These are phyloP conservation scores for Colletotrichum sp. DNA, from an alignment of 2,329 filamentous ascomycete genomes.

Conservation along the genomic window DNA sequence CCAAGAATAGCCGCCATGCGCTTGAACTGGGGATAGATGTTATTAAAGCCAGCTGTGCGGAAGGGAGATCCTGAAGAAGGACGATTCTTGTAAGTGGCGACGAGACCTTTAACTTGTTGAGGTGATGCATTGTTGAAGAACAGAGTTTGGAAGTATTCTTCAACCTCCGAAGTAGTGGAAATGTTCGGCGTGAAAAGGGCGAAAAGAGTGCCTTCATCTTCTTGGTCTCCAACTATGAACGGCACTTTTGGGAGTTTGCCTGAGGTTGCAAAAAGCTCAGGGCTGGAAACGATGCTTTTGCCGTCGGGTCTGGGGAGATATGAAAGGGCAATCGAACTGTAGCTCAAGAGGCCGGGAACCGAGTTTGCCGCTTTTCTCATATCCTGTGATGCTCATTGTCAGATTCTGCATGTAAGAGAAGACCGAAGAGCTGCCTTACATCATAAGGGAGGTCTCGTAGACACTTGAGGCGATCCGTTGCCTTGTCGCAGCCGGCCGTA, in stretches of 20 bases:
- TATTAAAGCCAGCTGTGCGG: conserved; percentile 60
- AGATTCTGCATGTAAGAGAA: conserved; percentile 55
- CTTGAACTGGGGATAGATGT: conserved; percentile 70
- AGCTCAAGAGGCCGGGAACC: conserved; percentile 61
- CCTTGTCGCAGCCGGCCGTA: conserved; percentile 56
- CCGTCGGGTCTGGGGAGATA: conserved; percentile 69
- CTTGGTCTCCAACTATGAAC: conserved; percentile 67
- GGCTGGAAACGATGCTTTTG: conserved; percentile 53
- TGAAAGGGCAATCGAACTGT: conserved; percentile 60
- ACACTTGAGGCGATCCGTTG: conserved; percentile 55
- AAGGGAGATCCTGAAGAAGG: conserved; percentile 62
- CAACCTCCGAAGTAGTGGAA: conserved; percentile 54
- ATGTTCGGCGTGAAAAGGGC: conserved; percentile 64
- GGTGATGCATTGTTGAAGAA: conserved; percentile 39
- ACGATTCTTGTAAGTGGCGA: conserved; percentile 58
- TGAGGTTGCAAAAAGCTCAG: conserved; percentile 49
- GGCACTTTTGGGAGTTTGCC: conserved; percentile 63
- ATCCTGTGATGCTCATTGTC: conserved; percentile 54
- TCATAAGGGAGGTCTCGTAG: conserved; percentile 58
- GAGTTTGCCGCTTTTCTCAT: conserved; percentile 55
- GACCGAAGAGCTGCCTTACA: conserved; percentile 60
- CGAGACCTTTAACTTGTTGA: conserved; percentile 47
- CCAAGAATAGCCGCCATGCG: conserved; percentile 66
- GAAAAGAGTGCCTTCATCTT: conserved; percentile 72
- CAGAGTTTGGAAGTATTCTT: conserved; percentile 56